Evolutionary conservation across 371 early-diverging fungal genomes (phyloP), one percentile per base, ranked within the genome.

Genomic region (Mortierella sp.): DNA sequence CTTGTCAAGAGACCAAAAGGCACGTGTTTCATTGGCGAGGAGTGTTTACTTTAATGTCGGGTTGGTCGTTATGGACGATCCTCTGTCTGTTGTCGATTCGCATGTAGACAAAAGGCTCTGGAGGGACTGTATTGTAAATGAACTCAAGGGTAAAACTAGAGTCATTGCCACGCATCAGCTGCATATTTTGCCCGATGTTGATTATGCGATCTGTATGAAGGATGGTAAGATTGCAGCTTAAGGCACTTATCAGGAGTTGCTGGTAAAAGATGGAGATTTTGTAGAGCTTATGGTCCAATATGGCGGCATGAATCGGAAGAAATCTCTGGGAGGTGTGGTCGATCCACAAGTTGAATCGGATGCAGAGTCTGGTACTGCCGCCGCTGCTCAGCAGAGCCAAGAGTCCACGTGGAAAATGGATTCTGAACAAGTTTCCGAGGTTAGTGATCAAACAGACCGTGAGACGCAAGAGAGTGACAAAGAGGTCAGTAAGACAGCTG

Each of bases 1-100:
- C 10, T 75, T 97, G 19, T 94, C 95, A 49, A 97, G 98, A 57
- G 97, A 96, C 0, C 94, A 95, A 80, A 91, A 92, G 75, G 94
- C 94, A 76, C 86, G 95, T 66, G 76, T 86, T 23, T 77, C 77
- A 0, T 40, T 84, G 49, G 85, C 85, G 0, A 64, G 87, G 7
- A 83, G 85, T 34, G 84, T 86, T 12, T 85, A 87, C 61, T 73
- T 79, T 70, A 72, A 88, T 35, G 84, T 86, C 37, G 93, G 91
- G 31, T 86, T 86, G 47, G 83, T 91, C 13, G 70, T 92, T 55
- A 76, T 93, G 78, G 94, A 94, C 71, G 93, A 94, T 85, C 93
- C 94, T 0, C 87, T 97, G 47, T 90, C 92, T 40, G 96, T 94
- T 0, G 93, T 94, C 4, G 94, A 93, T 76, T 91, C 89, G 0